Percentiles rank a stretch among this genome's conserved stretches.
These are phyloP conservation scores for Exophiala aquamarina DNA, from an alignment of 2,329 filamentous ascomycete genomes.

Conservation along the genomic window DNA sequence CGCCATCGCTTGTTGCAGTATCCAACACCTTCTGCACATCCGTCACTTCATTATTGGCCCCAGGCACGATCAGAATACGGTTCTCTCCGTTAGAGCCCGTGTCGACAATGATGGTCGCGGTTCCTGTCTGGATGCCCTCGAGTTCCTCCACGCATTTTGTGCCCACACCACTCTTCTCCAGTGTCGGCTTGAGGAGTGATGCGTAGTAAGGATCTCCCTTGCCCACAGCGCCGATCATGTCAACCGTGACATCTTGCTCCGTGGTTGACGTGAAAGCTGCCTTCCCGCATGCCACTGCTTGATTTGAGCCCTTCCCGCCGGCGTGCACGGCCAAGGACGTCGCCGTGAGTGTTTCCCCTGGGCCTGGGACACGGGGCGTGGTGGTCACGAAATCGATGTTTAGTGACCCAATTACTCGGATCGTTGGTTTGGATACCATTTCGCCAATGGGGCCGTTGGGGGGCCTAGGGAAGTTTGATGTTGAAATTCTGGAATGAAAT, in stretches of 20 bases:
- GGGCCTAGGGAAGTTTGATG: no score
- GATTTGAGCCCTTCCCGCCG: slow-evolving; percentile 94
- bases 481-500: no score
- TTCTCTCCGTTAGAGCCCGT: slow-evolving; percentile 69
- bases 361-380: slow-evolving; percentile 76
- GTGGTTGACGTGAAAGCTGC: slow-evolving; percentile 53
- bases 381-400: slow-evolving; percentile 92
- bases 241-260: slow-evolving; percentile 47
- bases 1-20: slow-evolving; percentile 37
- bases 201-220: slow-evolving; percentile 62
- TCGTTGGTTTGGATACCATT: slow-evolving; percentile 47
- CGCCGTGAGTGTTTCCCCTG: slow-evolving; percentile 85
- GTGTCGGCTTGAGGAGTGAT: slow-evolving; percentile 56
- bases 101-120: slow-evolving; percentile 76
- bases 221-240: slow-evolving; percentile 75
- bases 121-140: slow-evolving; percentile 59
- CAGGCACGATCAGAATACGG: slow-evolving; percentile 71
- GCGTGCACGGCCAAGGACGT: slow-evolving; percentile 75
- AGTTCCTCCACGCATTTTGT: slow-evolving; percentile 52
- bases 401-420: slow-evolving; percentile 86
- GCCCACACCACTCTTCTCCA: slow-evolving; percentile 64
- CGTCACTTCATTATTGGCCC: slow-evolving; percentile 62
- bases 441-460: slow-evolving; percentile 4
- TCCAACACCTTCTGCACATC: slow-evolving; percentile 39
- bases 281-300: slow-evolving; percentile 84